Evolutionary conservation across 768 basidiomycete genomes (phyloP), one percentile per base, ranked within the genome.

Genomic region (Pholiota microspora): DNA sequence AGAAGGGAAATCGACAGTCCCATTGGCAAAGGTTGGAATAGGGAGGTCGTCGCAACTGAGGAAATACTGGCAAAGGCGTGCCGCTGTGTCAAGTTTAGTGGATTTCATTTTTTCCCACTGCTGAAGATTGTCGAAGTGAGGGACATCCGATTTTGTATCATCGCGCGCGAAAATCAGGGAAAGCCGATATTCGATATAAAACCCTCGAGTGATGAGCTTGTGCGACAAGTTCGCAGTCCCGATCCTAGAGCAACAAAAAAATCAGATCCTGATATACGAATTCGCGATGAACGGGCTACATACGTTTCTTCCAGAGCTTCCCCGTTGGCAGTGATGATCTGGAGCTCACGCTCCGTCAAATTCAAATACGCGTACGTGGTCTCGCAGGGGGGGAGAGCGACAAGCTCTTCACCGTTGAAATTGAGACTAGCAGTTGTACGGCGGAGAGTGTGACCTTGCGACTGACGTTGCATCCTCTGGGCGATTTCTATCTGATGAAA

Each of bases 111-210:
- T 35, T 2, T 45, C 38, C 65, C 65, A 66, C 0, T 59, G 55
- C 0, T 55, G 53, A 12, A 63, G 53, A 2, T 38, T 49, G 1
- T 40, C 46, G 36, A 64, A 61, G 1, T n/a, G n/a, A 7, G 61
- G 64, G 9, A 59, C 45, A 1, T 38, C 32, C 0, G 49, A 58
- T 7, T 50, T 49, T 7, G 54, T 45, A 2, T 54, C 32, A 13
- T 31, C 49, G 7, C 54, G 56, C 7, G 62, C 61, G 31, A 57
- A 66, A 0, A 35, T 35, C 0, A 60, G 53, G 1, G 53, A 55
- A 49, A 62, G 51, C 1, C 64, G 49, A 40, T 62, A 60, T 3
- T 57, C 54, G 2, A 64, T 46, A 16, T 66, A 66, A 46, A 66
- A 66, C 0, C 31, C 18, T 9, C 53, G 55, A 0, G 63, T 57